Base-by-base conservation (phyloP, 495 filamentous ascomycete genomes). In the Penicillium soppii region DNA sequence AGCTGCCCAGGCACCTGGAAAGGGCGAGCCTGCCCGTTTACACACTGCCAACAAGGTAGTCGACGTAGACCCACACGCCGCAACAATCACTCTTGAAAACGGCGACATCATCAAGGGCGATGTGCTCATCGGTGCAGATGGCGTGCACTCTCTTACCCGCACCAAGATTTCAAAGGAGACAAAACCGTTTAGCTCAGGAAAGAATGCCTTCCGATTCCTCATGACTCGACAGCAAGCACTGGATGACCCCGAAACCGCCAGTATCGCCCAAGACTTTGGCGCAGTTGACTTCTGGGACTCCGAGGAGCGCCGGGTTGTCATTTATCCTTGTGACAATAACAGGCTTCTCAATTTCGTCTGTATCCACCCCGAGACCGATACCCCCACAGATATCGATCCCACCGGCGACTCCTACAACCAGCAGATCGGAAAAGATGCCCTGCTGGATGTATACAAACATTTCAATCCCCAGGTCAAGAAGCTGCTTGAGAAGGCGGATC, bases 181-280 rank as follows among this genome's bases (percentile, higher is more conserved):
- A 20, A 65, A 66, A 13, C 59, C 77, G 4, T 70, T 72, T 37
- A 64, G 74, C 49, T 76, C 74, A 5, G 81, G 83, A 6, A 81
- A 77, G 49, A 77, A 72, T 42, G 82, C 83, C 2, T 87, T 82
- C 62, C 73, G 83, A n/a, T 86, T 87, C 58, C 58, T 84, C 2
- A 67, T 86, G 1, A 61, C 70, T 3, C 68, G 72, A 3, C 56
- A 76, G 23, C 57, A 62, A 8, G 74, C 75, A 1, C 58, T 68
- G 4, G 68, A 67, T 21, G 78, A 84, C 50, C 70, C 79, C 0
- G 64, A 69, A 13, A 79, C 77, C 0, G 66, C 59, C 10, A 64
- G 67, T 0, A 58, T 78, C 15, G 70, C 70, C 6, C 39, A 72
- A 23, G 55, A 68, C 12, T 48, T 59, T 13, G 73, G 77, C 10